Conservation (phyloP, 805 yeast genomes). For the Cyberlindnera nakhonratchasimensis region DNA sequence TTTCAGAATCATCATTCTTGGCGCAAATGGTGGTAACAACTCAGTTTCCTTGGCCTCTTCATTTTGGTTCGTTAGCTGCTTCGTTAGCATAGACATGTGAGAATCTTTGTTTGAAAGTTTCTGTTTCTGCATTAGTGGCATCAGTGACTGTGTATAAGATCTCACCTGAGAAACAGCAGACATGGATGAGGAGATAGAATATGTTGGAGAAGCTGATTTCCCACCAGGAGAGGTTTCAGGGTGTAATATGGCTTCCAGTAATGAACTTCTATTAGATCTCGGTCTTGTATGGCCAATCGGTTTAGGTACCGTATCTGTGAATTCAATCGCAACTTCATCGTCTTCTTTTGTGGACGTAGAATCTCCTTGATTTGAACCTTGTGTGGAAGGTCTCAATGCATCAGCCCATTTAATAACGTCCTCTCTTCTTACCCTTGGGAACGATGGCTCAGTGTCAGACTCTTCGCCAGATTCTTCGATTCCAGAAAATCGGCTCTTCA, state of each 20-base stretch:
- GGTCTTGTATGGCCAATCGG: constrained; percentile 18
- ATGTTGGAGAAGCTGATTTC: constrained; percentile 24
- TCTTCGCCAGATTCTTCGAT: constrained; percentile 23
- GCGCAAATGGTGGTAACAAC: constrained; percentile 53
- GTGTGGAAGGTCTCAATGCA: constrained; percentile 11
- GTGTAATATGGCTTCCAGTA: constrained; percentile 28
- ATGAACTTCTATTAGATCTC: constrained; percentile 23
- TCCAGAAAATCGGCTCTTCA: constrained; percentile 19
- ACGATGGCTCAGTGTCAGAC: constrained; percentile 7
- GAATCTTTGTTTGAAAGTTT: constrained; percentile 13
- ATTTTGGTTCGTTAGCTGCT: constrained; percentile 24
- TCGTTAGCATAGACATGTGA: constrained; percentile 25
- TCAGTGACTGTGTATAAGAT: constrained; percentile 17
- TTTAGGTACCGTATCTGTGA: constrained; percentile 15
- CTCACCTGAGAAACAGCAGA: constrained; percentile 17
- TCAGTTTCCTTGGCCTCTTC: constrained; percentile 3
- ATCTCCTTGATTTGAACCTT: constrained; percentile 1
- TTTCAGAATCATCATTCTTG: constrained; percentile 45
- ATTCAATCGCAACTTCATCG: constrained; percentile 25
- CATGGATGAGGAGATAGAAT: constrained; percentile 19
- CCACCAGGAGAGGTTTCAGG: constrained; percentile 20
- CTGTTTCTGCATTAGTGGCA: constrained; percentile 14
- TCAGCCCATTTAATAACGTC: constrained; percentile 26
- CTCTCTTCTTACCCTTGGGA: constrained; percentile 13
- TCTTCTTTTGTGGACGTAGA: constrained; percentile 9